Evolutionary conservation across 176 grass and related monocot species (phyloP), one percentile per base, ranked within the genome.

Genomic region (Oropetium thomaeum): DNA sequence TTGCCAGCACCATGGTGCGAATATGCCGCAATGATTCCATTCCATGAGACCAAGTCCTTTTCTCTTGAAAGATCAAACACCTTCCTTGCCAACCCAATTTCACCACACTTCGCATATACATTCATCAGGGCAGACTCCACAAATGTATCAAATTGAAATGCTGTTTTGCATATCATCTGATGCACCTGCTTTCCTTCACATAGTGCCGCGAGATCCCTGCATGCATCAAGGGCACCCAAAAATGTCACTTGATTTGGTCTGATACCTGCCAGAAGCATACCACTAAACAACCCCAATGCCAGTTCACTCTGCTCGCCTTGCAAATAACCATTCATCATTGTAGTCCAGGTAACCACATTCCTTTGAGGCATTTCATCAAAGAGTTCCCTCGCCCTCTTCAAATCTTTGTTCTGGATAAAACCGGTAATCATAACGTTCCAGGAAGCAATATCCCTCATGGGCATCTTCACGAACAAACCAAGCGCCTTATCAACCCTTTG

Each of bases 231-330:
- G 47, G 79, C 77, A 55, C 65, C 79, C 23, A 92, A 79, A 85
- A 96, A 96, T 25, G 89, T 92, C 52, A 82, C 92, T 74, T 87
- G 84, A 58, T 96, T 96, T 48, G 92, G 92, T 71, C 69, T 85
- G 77, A 87, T 70, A 79, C 84, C 81, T 22, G 61, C 58, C 3
- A 23, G 13, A 1, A 96, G 73, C 92, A 96, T 87, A 72, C 74
- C 69, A 26, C 67, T 75, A 47, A 89, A 89, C 22, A 96, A 41
- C 37, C 66, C 34, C 10, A 92, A 68, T 32, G 83, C 78, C 26
- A 77, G 28, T 49, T 96, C 84, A n/a, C 85, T 96, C 78, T 92
- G 86, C 64, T 51, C 79, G 27, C 44, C 49, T 69, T 96, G 83
- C 45, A 87, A 77, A 58, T 89, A 92, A 70, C 92, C 89, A 58